Evolutionary conservation across 306 rosid genomes (phyloP).

Genomic region (Cicer chorassanicum): DNA sequence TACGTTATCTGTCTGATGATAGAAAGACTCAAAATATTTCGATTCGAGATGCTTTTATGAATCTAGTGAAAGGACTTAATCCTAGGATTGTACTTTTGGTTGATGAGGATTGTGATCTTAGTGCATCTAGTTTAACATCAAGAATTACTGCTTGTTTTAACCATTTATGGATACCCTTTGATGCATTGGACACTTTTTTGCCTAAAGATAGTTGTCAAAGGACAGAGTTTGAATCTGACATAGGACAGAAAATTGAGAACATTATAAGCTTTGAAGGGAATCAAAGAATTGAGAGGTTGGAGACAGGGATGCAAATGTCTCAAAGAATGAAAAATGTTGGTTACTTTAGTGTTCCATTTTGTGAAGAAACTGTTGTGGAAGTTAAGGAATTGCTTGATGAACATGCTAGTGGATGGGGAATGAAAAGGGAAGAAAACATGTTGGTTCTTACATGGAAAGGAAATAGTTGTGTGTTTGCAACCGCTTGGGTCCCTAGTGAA

Average conservation of each 20-base stretch:
- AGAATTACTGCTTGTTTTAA: constrained; percentile 82
- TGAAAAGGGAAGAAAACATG: constrained; percentile 87
- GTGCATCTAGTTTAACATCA: constrained; percentile 62
- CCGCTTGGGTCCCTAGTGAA: constrained; percentile 78
- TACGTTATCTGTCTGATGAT: constrained; percentile 67
- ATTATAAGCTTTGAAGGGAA: constrained; percentile 74
- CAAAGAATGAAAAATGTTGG: constrained; percentile 73
- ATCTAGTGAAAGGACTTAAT: constrained; percentile 59
- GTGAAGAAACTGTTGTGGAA: constrained; percentile 69
- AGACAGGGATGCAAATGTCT: constrained; percentile 55
- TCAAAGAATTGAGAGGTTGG: constrained; percentile 78
- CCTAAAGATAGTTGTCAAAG: constrained; percentile 81
- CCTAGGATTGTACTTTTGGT: constrained; percentile 74
- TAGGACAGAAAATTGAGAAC: constrained; percentile 88
- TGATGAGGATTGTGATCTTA: constrained; percentile 84
- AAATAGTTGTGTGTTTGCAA: constrained; percentile 82
- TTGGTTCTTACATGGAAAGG: constrained; percentile 97
- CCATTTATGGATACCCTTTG: constrained; percentile 93
- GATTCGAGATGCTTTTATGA: constrained; percentile 63
- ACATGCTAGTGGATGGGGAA: constrained; percentile 99
- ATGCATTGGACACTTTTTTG: constrained; percentile 86
- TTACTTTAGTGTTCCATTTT: constrained; percentile 57
- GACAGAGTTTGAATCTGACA: constrained; percentile 83
- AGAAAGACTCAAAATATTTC: constrained; percentile 47
- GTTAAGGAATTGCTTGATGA: constrained; percentile 84